Conservation (phyloP, 257 asterid genomes). For the Penstemon newberryi region DNA sequence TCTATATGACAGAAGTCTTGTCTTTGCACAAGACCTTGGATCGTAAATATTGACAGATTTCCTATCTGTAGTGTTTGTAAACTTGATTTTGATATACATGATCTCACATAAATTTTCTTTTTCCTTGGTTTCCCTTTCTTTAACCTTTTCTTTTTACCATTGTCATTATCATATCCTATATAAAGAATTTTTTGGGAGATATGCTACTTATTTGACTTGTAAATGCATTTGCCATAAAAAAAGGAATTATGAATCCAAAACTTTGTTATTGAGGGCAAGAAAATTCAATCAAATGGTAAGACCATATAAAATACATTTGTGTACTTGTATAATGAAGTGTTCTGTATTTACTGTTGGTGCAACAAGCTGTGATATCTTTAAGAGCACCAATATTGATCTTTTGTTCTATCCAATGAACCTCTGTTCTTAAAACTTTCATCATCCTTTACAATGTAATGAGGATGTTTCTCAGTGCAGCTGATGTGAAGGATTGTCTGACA, state of each 20-base stretch:
- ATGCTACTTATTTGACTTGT: neutral
- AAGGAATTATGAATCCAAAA: neutral
- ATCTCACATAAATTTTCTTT: neutral
- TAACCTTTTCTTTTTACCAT: neutral
- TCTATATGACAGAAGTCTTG: slow-evolving; percentile 1
- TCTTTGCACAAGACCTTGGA: neutral
- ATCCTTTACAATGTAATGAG: slow-evolving; percentile 33
- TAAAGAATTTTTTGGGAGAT: slow-evolving; percentile 1
- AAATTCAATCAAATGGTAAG: neutral
- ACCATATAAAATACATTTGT: neutral
- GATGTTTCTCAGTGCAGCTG: too few relatives aligned
- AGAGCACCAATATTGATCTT: neutral
- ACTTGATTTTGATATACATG: slow-evolving; percentile 1
- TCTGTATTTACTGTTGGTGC: slow-evolving; percentile 6
- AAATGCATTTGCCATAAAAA: neutral
- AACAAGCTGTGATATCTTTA: slow-evolving; percentile 16
- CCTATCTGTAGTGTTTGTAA: neutral
- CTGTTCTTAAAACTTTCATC: neutral
- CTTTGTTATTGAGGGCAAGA: neutral
- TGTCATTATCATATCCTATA: neutral
- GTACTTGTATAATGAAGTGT: neutral
- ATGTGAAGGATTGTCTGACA: too few relatives aligned
- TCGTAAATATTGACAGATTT: neutral
- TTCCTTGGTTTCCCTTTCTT: neutral
- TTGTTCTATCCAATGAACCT: neutral